phyloP scores from a whole-genome alignment of 2,329 filamentous ascomycete genomes.

The Blastomyces gilchristii region DNA sequence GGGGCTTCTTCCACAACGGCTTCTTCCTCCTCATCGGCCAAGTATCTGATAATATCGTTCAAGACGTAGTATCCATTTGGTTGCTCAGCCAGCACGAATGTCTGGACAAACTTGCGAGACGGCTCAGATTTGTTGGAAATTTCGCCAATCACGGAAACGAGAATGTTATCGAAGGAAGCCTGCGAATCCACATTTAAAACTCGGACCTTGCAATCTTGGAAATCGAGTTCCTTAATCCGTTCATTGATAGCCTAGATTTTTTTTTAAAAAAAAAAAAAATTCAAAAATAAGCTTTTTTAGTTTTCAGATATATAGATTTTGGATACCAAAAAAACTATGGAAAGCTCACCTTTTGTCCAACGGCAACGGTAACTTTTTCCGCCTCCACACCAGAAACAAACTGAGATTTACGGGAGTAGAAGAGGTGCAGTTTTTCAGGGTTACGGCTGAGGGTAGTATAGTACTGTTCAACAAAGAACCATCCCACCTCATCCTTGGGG shows the following conservation, averaged over 20 bases:
- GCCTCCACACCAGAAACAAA: constrained; percentile 89
- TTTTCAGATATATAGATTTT: neutral
- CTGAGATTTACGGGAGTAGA: constrained; percentile 93
- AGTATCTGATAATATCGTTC: constrained; percentile 94
- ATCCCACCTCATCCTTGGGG: constrained; percentile 88
- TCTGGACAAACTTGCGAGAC: constrained; percentile 94
- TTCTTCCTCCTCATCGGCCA: constrained; percentile 64
- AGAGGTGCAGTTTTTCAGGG: constrained; percentile 87
- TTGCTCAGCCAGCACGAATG: constrained; percentile 92
- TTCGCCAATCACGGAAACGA: constrained; percentile 96
- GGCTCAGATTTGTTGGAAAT: constrained; percentile 88
- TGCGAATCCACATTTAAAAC: constrained; percentile 97
- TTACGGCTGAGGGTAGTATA: constrained; percentile 94
- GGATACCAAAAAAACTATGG: neutral
- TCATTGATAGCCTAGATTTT: constrained; percentile 69
- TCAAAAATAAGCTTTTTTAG: constrained; percentile 4
- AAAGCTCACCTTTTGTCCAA: constrained; percentile 69
- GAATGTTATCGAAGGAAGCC: constrained; percentile 81
- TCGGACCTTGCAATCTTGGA: constrained; percentile 96
- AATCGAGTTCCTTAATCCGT: constrained; percentile 83
- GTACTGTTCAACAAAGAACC: constrained; percentile 99
- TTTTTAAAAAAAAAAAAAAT: constrained; percentile 15
- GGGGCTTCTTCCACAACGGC: constrained; percentile 38
- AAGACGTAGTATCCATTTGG: constrained; percentile 96
- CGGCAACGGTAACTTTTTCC: constrained; percentile 72